Base-by-base conservation (phyloP, 352 stramenopile species). In the Phytophthora pisi region DNA sequence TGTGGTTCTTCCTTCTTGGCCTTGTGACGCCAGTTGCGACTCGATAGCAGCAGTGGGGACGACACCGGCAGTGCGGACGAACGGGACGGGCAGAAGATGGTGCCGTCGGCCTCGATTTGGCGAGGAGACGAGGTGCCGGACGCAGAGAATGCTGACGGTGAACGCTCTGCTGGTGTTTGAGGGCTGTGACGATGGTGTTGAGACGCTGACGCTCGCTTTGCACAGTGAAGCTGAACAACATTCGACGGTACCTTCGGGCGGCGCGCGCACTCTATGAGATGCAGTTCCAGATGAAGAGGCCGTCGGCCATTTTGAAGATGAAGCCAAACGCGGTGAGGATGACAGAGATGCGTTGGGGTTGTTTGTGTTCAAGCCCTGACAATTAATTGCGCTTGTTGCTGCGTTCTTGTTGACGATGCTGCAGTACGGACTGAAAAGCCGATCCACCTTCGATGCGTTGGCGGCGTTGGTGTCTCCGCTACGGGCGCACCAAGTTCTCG, bases 201-300 rank as follows among this genome's bases (percentile, higher is more conserved):
- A 34, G 16, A 34, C 3, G 18, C 24, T 50, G 60, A 4, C 20
- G 13, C 23, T 26, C 57, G 13, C n/a, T 51, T 9, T 38, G 20
- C 51, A 20, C 63, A 95, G 88, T 74, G 1, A 89, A 93, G 52
- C 61, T 90, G 26, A 78, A 70, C 16, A 84, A 81, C 10, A 69
- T 85, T 11, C 76, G 76, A 8, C 75, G 75, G 6, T 95, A 91
- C 64, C 62, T 95, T 7, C 70, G 78, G 43, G 83, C 82, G 3
- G 78, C 82, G 7, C 73, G 88, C 10, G 75, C 79, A 18, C 55
- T 95, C 24, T 95, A 92, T 49, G 81, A 93, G 36, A 75, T 90
- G 49, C 86, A 93, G 51, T 90, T 79, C 51, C 81, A 91, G 61
- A 79, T 88, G 70, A 93, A 90, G 67, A 70, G 86, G 18, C 86